Base-by-base conservation (phyloP, 306 rosid species). In the Fragaria ananassa region DNA sequence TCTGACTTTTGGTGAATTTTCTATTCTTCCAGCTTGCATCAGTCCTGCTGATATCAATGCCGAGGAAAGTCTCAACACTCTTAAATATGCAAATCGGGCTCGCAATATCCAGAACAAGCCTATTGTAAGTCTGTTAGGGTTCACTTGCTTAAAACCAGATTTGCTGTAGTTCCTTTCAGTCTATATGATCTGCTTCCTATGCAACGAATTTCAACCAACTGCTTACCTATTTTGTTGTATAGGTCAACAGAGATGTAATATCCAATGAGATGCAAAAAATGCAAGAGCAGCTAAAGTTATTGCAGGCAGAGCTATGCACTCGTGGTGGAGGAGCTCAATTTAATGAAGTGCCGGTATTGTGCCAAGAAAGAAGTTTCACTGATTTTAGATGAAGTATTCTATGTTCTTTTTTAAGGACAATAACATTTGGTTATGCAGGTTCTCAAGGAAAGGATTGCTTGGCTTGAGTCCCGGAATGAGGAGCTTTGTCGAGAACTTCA, bases 41-140 rank as follows among this genome's bases (percentile, higher is more conserved):
- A 91, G 97, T 80, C 94, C 97, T 77, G 97, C 94, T 54, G 93
- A 91, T 81, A 80, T 91, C 82, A 91, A 91, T 76, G 89, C 87
- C 0, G 97, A 91, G 84, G 97, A 91, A 86, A 86, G 90, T 68
- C 93, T 89, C 53, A 91, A 88, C 76, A 91, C 97, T 68, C 97
- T 91, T 63, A 91, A 91, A 76, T 91, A 91, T 77, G 97, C 97
- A 62, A 91, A 91, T 82, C 97, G 97, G 68, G 97, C 97, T 27
- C 97, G 97, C 75, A 91, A 91, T 83, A 91, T 91, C 79, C 97
- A 91, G 84, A 91, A 91, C 80, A 91, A 88, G 80, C 94, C 94
- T 62, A 89, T 91, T 67, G 97, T 91, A 86, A 86, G 94, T 83
- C 87, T 81, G 13, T 79, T 67, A 21, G 53, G 65, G 12, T 7